phyloP scores from a whole-genome alignment of 495 filamentous ascomycete genomes.

The Polyplosphaeria fusca region DNA sequence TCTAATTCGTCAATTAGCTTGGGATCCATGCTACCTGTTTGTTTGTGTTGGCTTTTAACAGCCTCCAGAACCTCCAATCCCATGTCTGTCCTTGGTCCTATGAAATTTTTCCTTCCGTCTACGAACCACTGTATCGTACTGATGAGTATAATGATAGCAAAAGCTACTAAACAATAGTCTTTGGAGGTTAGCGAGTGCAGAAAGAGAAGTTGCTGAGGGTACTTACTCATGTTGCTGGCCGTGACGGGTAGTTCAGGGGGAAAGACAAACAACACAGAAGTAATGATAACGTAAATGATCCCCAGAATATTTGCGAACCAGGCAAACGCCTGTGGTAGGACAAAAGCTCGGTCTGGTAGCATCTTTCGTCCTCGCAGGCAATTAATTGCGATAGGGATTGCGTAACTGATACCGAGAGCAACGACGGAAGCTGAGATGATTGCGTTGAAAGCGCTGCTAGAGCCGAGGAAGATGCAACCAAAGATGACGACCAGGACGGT shows the following conservation, averaged over 20 bases:
- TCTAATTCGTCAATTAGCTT: background rate
- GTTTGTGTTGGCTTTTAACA: constrained; percentile 9
- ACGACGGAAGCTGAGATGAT: constrained; percentile 71
- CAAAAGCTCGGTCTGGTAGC: constrained; percentile 62
- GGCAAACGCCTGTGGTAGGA: constrained; percentile 54
- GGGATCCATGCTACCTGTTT: background rate
- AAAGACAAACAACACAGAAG: constrained; percentile 74
- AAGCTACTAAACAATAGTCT: constrained; percentile 65
- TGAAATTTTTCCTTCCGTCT: constrained; percentile 71
- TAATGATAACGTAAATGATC: constrained; percentile 61
- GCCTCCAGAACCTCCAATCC: constrained; percentile 28
- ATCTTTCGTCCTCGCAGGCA: constrained; percentile 61
- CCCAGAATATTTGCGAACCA: constrained; percentile 66
- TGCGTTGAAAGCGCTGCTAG: constrained; percentile 62
- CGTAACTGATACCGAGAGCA: constrained; percentile 67
- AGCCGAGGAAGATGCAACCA: constrained; percentile 73
- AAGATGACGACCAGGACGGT: constrained; percentile 62
- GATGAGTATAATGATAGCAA: constrained; percentile 65
- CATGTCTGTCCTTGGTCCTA: constrained; percentile 55
- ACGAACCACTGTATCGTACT: constrained; percentile 65
- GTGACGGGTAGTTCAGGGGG: constrained; percentile 65
- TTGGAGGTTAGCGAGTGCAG: background rate
- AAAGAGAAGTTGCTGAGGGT: background rate
- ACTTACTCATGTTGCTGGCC: constrained; percentile 67
- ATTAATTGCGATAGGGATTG: constrained; percentile 68